Conservation (phyloP, 225 moss, liverwort and hornwort genomes). For the Pseudisothecium myosuroides region DNA sequence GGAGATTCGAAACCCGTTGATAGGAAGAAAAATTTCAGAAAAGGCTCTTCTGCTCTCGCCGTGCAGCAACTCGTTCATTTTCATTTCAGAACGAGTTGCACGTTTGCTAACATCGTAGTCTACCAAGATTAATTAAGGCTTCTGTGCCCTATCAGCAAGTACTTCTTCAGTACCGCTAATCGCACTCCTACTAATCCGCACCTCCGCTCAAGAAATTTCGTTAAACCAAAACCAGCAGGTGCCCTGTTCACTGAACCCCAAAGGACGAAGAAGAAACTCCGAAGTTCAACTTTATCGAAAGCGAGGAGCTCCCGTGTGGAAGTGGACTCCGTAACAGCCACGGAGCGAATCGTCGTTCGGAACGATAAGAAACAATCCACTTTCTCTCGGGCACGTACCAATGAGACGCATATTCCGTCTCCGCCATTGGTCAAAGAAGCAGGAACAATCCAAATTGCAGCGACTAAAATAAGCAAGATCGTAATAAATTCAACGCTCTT, state of each 20-base stretch:
- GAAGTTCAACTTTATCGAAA: background rate
- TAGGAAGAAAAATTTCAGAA: background rate
- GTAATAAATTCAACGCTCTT: background rate
- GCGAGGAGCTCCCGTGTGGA: background rate
- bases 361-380: slow-evolving; percentile 15
- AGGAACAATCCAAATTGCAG: background rate
- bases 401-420: background rate
- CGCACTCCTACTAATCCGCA: background rate
- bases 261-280: background rate
- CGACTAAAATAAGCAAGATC: background rate
- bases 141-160: background rate
- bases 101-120: background rate
- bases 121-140: background rate
- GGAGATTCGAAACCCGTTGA: background rate
- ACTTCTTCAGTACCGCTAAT: background rate
- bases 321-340: background rate
- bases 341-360: background rate
- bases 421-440: background rate
- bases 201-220: background rate
- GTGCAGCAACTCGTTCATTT: background rate
- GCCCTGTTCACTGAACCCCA: background rate
- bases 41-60: background rate
- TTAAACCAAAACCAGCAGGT: background rate
- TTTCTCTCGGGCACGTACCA: background rate
- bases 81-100: background rate